Conservation (phyloP, 75 land plant genomes). For the Adiantum capillusveneris region DNA sequence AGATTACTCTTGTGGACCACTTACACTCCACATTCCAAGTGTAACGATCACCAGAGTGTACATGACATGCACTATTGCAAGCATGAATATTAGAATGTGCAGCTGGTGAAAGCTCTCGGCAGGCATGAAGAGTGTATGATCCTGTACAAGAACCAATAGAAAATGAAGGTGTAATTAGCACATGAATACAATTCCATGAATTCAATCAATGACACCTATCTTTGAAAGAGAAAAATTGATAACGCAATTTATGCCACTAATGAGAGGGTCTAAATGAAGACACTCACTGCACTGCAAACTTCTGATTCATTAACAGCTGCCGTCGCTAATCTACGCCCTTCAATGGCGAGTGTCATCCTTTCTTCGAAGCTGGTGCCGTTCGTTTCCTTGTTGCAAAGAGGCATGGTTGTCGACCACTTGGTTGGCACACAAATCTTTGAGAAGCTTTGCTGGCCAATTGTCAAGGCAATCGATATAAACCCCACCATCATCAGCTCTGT, state of each 20-base stretch:
- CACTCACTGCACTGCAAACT: background rate
- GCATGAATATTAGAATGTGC: conserved; percentile 20
- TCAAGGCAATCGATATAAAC: conserved; percentile 50
- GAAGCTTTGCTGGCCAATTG: conserved; percentile 24
- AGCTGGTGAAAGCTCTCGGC: conserved; percentile 23
- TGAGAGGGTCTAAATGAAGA: no score
- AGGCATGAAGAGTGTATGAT: conserved; percentile 15
- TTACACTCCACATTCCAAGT: conserved; percentile 17
- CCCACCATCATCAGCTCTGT: conserved; percentile 57
- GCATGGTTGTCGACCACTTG: conserved; percentile 16
- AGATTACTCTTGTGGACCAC: background rate
- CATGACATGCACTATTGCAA: conserved; percentile 20
- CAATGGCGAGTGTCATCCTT: background rate
- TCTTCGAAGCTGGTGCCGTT: no score
- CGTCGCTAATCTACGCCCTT: background rate
- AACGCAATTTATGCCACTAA: no score
- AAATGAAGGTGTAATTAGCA: background rate
- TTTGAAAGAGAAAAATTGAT: no score
- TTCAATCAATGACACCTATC: no score
- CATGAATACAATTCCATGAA: no score
- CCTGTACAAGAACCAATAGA: conserved; percentile 17
- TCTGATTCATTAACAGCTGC: background rate
- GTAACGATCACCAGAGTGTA: conserved; percentile 19
- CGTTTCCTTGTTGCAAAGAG: conserved; percentile 28
- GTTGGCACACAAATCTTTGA: conserved; percentile 40